phyloP scores from a whole-genome alignment of 1,139 yeast genomes.

The Protomyces inundatus region DNA sequence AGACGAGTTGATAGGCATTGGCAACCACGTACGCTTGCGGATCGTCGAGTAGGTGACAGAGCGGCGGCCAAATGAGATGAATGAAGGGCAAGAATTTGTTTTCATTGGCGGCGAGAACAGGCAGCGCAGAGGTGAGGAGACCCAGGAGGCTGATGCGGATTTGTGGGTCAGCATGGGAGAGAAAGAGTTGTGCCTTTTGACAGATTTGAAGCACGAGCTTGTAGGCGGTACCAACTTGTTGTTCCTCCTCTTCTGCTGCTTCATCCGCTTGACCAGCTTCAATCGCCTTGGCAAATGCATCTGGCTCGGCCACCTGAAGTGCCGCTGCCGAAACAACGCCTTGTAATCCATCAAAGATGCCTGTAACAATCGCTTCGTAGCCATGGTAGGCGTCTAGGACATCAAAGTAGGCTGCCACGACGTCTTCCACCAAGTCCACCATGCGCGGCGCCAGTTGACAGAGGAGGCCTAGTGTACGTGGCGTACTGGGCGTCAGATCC shows the following conservation, averaged over 20 bases:
- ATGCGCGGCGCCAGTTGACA: conserved; percentile 66
- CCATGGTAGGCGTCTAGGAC: conserved; percentile 81
- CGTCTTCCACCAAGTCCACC: conserved; percentile 63
- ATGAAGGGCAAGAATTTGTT: conserved; percentile 59
- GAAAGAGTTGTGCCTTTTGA: conserved; percentile 62
- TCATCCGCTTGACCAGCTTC: conserved; percentile 16
- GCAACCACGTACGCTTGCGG: conserved; percentile 40
- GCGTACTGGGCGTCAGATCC: conserved; percentile 64
- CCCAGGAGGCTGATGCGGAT: conserved; percentile 55
- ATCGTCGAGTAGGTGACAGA: conserved; percentile 37
- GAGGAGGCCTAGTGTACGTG: conserved; percentile 63
- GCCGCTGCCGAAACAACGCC: conserved; percentile 56
- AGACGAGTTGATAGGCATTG: conserved; percentile 43
- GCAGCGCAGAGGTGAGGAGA: conserved; percentile 50
- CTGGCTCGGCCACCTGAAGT: conserved; percentile 32
- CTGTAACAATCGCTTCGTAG: conserved; percentile 63
- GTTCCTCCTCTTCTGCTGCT: conserved; percentile 47
- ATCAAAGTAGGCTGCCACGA: conserved; percentile 66
- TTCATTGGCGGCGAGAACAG: conserved; percentile 59
- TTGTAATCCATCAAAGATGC: conserved; percentile 66
- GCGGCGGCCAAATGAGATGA: conserved; percentile 64
- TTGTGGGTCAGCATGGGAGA: conserved; percentile 61
- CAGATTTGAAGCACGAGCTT: conserved; percentile 58
- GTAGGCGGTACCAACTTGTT: conserved; percentile 56
- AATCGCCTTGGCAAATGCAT: neutral